Evolutionary conservation across 441 rosid species (phyloP).

Genomic region (Rhodomyrtus psidioides): DNA sequence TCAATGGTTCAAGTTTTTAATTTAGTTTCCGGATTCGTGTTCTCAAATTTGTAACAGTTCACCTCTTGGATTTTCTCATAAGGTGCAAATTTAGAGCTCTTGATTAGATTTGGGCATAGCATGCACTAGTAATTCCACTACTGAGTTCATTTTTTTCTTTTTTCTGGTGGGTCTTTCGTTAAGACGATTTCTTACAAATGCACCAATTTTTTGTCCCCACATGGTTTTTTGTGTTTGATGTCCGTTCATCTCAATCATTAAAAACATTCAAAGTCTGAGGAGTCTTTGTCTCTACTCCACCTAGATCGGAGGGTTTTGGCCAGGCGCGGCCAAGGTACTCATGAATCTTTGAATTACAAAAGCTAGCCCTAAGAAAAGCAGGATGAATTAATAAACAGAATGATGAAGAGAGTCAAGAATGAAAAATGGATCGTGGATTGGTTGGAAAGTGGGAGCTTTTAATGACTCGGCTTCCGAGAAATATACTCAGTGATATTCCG

Average conservation of each 20-base stretch:
- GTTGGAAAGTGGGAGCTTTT: neutral
- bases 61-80: too few species aligned
- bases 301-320: neutral
- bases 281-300: slow-evolving; percentile 19
- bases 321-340: neutral
- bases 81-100: too few species aligned
- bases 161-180: too few species aligned
- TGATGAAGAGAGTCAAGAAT: neutral
- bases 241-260: slow-evolving; percentile 32
- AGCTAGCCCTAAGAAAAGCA: neutral
- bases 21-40: too few species aligned
- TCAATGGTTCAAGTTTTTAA: neutral
- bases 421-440: neutral
- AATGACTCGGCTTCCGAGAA: neutral
- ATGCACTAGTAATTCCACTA: too few species aligned
- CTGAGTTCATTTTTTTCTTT: too few species aligned
- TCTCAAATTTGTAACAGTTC: too few species aligned
- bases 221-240: neutral
- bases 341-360: neutral
- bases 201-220: neutral
- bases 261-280: slow-evolving; percentile 17
- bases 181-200: too few species aligned
- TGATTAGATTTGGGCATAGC: too few species aligned
- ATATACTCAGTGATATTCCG: neutral
- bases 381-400: neutral